Evolutionary conservation across 2,329 filamentous ascomycete genomes (phyloP).

Genomic region (Neocucurbitaria cava): DNA sequence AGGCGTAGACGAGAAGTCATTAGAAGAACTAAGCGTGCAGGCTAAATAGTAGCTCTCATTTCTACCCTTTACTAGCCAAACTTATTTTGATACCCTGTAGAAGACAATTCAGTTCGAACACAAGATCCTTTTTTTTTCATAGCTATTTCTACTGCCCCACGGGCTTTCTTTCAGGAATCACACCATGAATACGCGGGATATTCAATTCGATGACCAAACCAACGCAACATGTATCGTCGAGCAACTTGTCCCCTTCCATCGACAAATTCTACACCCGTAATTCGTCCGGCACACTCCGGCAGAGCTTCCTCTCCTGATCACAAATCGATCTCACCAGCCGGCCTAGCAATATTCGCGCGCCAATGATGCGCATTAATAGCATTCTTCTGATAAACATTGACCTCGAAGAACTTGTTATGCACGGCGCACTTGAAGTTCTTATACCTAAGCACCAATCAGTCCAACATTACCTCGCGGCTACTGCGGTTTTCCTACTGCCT

Average conservation of each 20-base stretch:
- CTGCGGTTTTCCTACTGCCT: too few relatives aligned
- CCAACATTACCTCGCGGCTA: too few relatives aligned
- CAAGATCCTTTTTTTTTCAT: conserved; percentile 1
- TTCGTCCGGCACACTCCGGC: neutral
- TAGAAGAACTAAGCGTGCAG: conserved; percentile 24
- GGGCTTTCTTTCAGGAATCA: too few relatives aligned
- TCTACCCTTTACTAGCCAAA: neutral
- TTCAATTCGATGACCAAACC: too few relatives aligned
- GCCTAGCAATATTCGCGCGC: conserved; percentile 53
- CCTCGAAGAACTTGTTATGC: conserved; percentile 58
- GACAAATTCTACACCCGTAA: too few relatives aligned
- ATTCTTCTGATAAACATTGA: conserved; percentile 59
- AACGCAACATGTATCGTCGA: too few relatives aligned
- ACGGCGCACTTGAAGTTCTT: conserved; percentile 56
- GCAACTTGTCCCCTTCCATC: too few relatives aligned
- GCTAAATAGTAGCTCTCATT: conserved; percentile 3
- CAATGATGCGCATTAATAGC: conserved; percentile 56
- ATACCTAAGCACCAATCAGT: conserved; percentile 40
- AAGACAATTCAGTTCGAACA: conserved; percentile 24
- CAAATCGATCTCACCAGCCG: conserved; percentile 49
- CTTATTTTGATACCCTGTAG: conserved; percentile 36
- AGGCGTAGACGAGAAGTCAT: conserved; percentile 23
- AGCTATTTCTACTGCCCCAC: too few relatives aligned
- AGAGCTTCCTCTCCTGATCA: neutral
- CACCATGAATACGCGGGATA: too few relatives aligned